phyloP scores from a whole-genome alignment of 225 moss, liverwort and hornwort species.

The Pseudisothecium myosuroides region DNA sequence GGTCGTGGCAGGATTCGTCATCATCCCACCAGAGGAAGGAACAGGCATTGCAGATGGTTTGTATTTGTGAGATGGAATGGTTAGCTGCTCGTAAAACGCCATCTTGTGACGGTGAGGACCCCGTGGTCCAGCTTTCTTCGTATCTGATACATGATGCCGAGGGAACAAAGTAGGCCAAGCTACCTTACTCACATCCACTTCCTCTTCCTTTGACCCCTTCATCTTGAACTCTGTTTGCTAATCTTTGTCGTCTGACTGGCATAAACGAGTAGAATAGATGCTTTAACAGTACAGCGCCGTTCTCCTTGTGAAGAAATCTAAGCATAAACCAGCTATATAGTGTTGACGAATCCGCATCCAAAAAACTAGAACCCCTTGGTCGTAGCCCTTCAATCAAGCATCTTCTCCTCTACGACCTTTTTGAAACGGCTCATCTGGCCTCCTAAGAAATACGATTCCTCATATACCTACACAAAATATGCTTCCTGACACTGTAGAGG shows the following conservation, averaged over 20 bases:
- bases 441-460: not conserved
- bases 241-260: not conserved
- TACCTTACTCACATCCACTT: not conserved
- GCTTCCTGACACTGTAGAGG: not conserved
- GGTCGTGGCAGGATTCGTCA: not conserved
- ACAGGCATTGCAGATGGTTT: constrained; percentile 33
- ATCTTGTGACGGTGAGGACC: constrained; percentile 86
- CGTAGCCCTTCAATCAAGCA: not conserved
- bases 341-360: not conserved
- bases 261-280: not conserved
- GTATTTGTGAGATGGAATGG: constrained; percentile 58
- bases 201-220: constrained; percentile 1
- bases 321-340: not conserved
- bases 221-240: constrained; percentile 2
- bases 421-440: not conserved
- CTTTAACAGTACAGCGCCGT: not conserved
- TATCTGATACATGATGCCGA: constrained; percentile 67
- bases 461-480: not conserved
- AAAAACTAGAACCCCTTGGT: not conserved
- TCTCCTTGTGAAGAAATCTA: not conserved
- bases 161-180: constrained; percentile 62
- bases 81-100: constrained; percentile 89
- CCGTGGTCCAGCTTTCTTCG: constrained; percentile 54
- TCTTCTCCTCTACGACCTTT: not conserved
- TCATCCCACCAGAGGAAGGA: constrained; percentile 19